These are phyloP conservation scores for Lathyrus oleraceus DNA, from an alignment of 306 rosid genomes.

Conservation along the genomic window DNA sequence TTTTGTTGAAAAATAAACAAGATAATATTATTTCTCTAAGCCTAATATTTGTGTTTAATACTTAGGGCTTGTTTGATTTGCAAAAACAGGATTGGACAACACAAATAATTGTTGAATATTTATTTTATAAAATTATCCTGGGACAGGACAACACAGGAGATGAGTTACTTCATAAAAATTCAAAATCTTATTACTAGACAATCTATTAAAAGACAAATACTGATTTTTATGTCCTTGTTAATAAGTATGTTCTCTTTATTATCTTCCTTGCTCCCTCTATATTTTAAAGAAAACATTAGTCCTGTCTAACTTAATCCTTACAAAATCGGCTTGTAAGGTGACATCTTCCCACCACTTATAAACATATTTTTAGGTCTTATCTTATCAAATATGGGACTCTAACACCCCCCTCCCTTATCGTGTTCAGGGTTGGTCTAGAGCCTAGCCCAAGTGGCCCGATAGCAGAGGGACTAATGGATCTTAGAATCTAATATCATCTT, in stretches of 20 bases:
- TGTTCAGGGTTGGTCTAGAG: no score
- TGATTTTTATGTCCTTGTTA: not conserved
- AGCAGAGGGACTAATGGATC: no score
- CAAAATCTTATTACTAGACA: not conserved
- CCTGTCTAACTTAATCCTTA: no score
- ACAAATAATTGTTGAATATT: not conserved
- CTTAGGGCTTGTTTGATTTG: not conserved
- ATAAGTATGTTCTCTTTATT: not conserved
- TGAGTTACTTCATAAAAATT: not conserved
- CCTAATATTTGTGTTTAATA: conserved; percentile 1
- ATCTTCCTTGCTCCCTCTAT: not conserved
- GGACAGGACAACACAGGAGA: not conserved
- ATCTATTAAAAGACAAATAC: not conserved
- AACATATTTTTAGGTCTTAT: no score
- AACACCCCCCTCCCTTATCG: no score
- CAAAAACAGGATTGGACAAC: not conserved
- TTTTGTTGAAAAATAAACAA: conserved; percentile 18
- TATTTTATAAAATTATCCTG: not conserved
- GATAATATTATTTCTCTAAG: conserved; percentile 17
- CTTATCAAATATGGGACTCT: not conserved
- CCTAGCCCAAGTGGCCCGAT: no score
- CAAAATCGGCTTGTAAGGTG: no score
- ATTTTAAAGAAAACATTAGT: not conserved
- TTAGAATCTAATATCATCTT: not conserved
- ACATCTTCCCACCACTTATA: no score